phyloP scores from a whole-genome alignment of 2,329 filamentous ascomycete species.

The Aspergillus sojae region DNA sequence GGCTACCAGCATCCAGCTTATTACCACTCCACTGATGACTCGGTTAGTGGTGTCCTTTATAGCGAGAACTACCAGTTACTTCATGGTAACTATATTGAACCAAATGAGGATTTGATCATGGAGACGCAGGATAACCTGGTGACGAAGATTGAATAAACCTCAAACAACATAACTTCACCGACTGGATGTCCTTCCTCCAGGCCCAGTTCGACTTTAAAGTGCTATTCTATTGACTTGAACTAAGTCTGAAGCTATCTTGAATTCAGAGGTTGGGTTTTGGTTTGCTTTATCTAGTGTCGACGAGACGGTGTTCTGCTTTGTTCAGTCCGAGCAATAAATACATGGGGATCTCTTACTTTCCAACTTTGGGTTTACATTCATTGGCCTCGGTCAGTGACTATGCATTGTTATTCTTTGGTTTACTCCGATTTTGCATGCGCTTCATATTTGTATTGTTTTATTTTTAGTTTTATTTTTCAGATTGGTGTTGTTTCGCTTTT shows the following conservation, averaged over 20 bases:
- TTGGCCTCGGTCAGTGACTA: neutral
- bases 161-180: neutral
- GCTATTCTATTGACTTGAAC: neutral
- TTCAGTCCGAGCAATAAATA: neutral
- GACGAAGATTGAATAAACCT: neutral
- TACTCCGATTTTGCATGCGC: neutral
- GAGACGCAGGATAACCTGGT: neutral
- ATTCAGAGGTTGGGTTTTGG: neutral
- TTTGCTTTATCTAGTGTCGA: neutral
- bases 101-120: neutral
- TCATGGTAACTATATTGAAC: neutral
- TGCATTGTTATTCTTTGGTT: neutral
- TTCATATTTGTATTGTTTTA: neutral
- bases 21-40: neutral
- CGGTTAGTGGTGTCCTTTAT: neutral
- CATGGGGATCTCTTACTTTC: neutral
- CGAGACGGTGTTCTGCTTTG: neutral
- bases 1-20: neutral
- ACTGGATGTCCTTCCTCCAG: neutral
- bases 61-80: neutral
- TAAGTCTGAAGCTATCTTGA: neutral
- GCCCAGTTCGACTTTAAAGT: neutral
- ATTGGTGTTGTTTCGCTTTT: neutral
- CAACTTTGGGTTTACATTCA: neutral
- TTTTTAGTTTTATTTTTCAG: neutral